Base-by-base conservation (phyloP, 1,139 yeast genomes). In the Taphrina flavorubra region DNA sequence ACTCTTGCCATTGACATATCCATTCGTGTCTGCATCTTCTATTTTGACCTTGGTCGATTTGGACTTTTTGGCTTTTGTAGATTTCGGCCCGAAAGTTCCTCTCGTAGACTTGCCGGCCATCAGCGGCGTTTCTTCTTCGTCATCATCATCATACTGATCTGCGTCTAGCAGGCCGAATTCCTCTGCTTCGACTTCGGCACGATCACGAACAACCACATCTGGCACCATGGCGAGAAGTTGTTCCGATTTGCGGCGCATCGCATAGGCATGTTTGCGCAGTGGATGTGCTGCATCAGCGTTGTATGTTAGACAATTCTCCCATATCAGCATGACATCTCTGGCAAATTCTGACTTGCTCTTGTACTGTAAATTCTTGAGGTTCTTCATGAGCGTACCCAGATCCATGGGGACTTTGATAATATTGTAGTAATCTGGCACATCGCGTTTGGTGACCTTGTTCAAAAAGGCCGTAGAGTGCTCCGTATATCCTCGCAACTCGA, bases 391-490 rank as follows among this genome's bases (percentile, higher is more conserved):
- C 0, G 98, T 92, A 75, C 92, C 92, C 73, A 95, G 82, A 76
- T 95, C 99, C 99, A 95, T 95, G 40, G 99, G 99, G 70, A 86
- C 86, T 74, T 92, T 92, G 74, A 95, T 92, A 53, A 95, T 84
- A 70, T 87, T 87, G 71, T 92, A 92, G 79, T 95, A 95, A 76
- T 94, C 92, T 7, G 99, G 99, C 0, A 99, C 99, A 75, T 95
- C 99, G 70, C 99, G 83, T 77, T 94, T 94, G 70, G 96, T 90
- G 25, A 95, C 99, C 76, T 91, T 90, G 78, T 92, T 94, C 73
- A 95, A 82, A 75, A 95, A 95, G 0, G 98, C 97, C 0, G 98
- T 92, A 0, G 98, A 92, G 78, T 94, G 98, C 76, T 94, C 98
- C 0, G 99, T 94, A 73, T 89, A 91, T 11, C 95, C 91, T 75